phyloP scores from a whole-genome alignment of 345 rosid genomes.

The Eucalyptus tenuipes region DNA sequence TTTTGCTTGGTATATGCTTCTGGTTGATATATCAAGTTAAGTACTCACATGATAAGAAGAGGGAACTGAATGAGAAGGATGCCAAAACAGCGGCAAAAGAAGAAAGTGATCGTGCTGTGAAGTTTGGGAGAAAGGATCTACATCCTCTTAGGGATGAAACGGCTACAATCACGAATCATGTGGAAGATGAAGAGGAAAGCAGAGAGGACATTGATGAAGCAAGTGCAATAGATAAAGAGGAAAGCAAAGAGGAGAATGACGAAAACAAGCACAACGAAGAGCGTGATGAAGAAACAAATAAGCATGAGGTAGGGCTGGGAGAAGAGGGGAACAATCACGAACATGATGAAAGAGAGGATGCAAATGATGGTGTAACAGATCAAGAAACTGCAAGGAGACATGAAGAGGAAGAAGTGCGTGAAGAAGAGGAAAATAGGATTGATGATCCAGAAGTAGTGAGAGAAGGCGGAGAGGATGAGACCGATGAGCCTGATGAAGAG shows the following conservation, averaged over 20 bases:
- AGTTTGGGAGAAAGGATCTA: conserved; percentile 74
- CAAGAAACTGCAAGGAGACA: conserved; percentile 22
- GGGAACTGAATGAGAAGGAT: conserved; percentile 53
- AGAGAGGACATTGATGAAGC: conserved; percentile 21
- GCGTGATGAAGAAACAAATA: conserved; percentile 7
- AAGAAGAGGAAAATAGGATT: conserved; percentile 20
- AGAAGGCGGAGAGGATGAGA: conserved; percentile 15
- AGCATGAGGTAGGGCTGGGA: not conserved
- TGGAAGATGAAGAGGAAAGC: conserved; percentile 11
- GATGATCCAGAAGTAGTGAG: conserved; percentile 9
- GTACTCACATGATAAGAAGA: conserved; percentile 80
- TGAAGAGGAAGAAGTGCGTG: conserved; percentile 31
- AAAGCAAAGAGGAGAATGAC: conserved; percentile 25
- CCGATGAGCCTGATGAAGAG: conserved; percentile 5
- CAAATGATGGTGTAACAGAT: conserved; percentile 8
- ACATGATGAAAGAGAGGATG: conserved; percentile 8
- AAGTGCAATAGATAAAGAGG: not conserved
- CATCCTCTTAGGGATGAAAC: conserved; percentile 24
- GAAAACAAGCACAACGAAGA: conserved; percentile 5
- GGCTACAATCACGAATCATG: not conserved
- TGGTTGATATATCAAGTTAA: conserved; percentile 92
- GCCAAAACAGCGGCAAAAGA: conserved; percentile 6
- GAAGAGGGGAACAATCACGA: conserved; percentile 8
- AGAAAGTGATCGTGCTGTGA: conserved; percentile 10
- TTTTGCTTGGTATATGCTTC: conserved; percentile 69